These are phyloP conservation scores for Artemisia argyi DNA, from an alignment of 129 eudicot species.

Conservation along the genomic window DNA sequence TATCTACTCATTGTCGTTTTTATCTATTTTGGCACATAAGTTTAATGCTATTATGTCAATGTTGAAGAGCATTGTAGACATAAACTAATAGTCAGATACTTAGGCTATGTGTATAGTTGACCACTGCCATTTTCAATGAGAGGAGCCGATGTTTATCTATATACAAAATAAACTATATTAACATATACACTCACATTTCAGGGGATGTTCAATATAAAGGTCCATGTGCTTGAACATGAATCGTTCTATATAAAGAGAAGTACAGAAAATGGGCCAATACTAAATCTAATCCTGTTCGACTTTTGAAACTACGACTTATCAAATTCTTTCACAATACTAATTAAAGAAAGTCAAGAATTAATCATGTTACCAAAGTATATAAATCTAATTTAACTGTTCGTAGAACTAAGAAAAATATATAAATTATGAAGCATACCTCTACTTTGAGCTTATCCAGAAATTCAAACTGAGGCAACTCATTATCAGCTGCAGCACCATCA, in stretches of 20 bases:
- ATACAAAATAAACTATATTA: neutral
- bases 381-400: neutral
- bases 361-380: neutral
- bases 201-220: neutral
- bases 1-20: too few relatives aligned
- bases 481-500: slow-evolving; percentile 29
- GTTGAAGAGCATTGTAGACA: neutral
- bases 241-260: neutral
- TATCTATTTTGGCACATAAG: too few relatives aligned
- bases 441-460: slow-evolving; percentile 42
- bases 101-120: neutral
- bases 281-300: neutral
- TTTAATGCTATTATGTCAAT: neutral
- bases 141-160: neutral
- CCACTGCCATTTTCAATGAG: neutral
- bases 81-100: neutral
- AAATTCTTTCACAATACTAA: neutral
- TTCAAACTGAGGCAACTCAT: slow-evolving; percentile 35
- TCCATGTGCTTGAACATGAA: neutral
- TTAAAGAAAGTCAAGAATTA: neutral
- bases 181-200: neutral
- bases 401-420: too few relatives aligned
- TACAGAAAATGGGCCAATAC: neutral
- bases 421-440: slow-evolving; percentile 34
- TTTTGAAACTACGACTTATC: neutral